These are phyloP conservation scores for Lecanicillium sp. DNA, from an alignment of 2,329 filamentous ascomycete genomes.

Conservation along the genomic window DNA sequence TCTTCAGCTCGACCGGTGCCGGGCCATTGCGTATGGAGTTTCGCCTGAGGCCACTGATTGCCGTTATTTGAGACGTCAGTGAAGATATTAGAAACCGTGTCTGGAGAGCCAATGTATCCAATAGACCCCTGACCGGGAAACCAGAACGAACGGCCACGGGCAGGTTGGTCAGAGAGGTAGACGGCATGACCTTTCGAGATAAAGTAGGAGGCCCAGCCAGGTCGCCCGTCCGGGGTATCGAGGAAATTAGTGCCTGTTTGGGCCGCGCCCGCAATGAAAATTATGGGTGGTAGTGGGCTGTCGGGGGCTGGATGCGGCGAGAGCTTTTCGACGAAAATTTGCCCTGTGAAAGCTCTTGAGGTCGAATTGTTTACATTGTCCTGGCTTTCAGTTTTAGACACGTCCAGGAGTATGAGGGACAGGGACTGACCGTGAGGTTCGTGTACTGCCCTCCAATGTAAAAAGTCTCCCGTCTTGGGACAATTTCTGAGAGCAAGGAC, in stretches of 20 bases:
- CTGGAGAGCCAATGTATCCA: constrained; percentile 16
- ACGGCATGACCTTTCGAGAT: constrained; percentile 29
- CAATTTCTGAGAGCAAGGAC: constrained; percentile 10
- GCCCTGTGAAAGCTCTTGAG: constrained; percentile 15
- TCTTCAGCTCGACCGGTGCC: constrained; percentile 28
- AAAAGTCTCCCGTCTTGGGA: constrained; percentile 17
- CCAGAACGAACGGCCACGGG: constrained; percentile 23
- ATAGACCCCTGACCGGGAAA: constrained; percentile 15
- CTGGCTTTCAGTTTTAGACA: constrained; percentile 9
- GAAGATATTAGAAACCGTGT: constrained; percentile 19
- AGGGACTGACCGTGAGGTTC: constrained; percentile 10
- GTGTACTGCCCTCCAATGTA: constrained; percentile 21
- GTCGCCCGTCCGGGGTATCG: constrained; percentile 30
- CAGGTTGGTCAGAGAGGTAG: constrained; percentile 30
- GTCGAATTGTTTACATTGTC: constrained; percentile 9
- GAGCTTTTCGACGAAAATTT: constrained; percentile 24
- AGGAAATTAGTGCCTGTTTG: constrained; percentile 24
- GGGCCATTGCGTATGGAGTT: constrained; percentile 24
- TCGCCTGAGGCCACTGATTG: constrained; percentile 21
- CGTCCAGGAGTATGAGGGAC: neutral
- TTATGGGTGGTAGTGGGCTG: constrained; percentile 16
- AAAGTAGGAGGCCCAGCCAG: constrained; percentile 33
- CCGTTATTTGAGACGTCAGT: constrained; percentile 15
- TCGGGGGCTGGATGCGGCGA: constrained; percentile 14
- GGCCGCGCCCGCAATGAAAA: constrained; percentile 23